Base-by-base conservation (phyloP, 345 rosid species). In the Rubroshorea leprosula region DNA sequence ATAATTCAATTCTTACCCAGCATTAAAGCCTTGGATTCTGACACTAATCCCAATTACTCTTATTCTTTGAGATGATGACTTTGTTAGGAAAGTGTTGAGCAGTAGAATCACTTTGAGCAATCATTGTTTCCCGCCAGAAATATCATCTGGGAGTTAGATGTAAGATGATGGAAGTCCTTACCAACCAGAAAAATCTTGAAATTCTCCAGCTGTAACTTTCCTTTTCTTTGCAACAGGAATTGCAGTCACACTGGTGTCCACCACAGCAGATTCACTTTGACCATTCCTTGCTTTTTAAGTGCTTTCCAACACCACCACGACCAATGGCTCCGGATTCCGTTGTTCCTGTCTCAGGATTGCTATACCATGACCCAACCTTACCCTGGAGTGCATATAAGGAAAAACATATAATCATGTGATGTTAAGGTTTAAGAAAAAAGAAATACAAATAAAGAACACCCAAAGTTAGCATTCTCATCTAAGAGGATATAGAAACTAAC, bases 331-430 rank as follows among this genome's bases (percentile, higher is more conserved):
- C 76, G 22, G 76, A 56, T 63, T 78, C 87, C 35, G 79, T 50
- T 31, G 84, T 24, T 65, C 88, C 90, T 22, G 87, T 78, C 13
- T 76, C 94, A 5, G 96, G 96, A 73, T 91, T 85, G 72, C 96
- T 91, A 74, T 80, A 91, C 91, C 97, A 91, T 29, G 96, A 83
- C 15, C 96, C 97, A 26, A 87, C 52, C 68, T 82, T 87, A 16
- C 81, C 96, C 97, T 87, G 77, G 71, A 72, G 54, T 8, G 43
- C 24, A 65, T 58, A 54, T 38, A 52, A 63, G 24, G 54, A n/a
- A 54, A 4, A 56, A 22, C 20, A 55, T 13, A 22, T 4, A 1
- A 54, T 44, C 25, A 25, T 21, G 6, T 48, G 6, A 55, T 14
- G 7, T n/a, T n/a, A n/a, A n/a, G n/a, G n/a, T n/a, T n/a, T n/a